Conservation (phyloP, 2,329 filamentous ascomycete species). For the Botryotinia globosa region DNA sequence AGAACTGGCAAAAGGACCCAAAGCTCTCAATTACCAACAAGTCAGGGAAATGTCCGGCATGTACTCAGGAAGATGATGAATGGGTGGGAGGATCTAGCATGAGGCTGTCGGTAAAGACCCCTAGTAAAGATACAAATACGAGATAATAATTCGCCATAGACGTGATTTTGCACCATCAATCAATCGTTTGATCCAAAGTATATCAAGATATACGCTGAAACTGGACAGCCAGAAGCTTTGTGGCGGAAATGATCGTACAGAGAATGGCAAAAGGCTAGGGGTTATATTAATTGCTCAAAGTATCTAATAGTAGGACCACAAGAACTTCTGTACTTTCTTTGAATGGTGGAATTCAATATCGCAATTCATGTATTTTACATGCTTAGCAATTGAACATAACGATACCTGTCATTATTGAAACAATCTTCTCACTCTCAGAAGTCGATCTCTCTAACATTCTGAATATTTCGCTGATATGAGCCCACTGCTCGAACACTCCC, state of each 20-base stretch:
- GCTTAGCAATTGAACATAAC: neutral
- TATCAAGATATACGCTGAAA: neutral
- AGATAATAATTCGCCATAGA: constrained; percentile 7
- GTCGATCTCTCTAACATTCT: neutral
- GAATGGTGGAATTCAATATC: neutral
- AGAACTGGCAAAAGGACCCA: constrained; percentile 2
- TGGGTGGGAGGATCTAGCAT: constrained; percentile 5
- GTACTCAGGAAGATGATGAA: neutral
- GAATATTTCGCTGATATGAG: neutral
- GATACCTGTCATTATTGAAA: neutral
- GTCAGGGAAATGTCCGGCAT: neutral
- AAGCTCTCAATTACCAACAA: constrained; percentile 7
- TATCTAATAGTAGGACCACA: neutral
- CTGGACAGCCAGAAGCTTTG: neutral
- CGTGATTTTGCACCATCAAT: neutral
- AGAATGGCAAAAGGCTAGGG: neutral
- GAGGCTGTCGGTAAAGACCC: constrained; percentile 4
- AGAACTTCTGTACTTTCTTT: neutral
- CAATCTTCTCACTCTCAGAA: neutral
- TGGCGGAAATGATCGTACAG: neutral
- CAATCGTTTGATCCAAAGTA: neutral
- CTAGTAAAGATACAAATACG: neutral
- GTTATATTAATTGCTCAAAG: neutral
- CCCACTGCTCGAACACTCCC: neutral
- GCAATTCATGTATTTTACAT: neutral